These are phyloP conservation scores for Aspergillus tamarii DNA, from an alignment of 2,329 filamentous ascomycete genomes.

Conservation along the genomic window DNA sequence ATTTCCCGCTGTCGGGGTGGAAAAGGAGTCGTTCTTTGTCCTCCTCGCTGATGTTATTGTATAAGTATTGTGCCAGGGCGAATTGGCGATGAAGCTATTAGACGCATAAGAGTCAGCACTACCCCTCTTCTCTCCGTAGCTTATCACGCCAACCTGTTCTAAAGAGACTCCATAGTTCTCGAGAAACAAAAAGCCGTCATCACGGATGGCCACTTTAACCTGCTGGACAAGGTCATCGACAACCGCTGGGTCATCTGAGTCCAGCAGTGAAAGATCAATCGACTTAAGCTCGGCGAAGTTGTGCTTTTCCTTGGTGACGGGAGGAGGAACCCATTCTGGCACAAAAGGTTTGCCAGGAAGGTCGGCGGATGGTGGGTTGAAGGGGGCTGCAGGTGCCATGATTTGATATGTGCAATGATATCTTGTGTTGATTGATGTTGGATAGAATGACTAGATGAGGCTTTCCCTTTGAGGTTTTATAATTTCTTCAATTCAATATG, in stretches of 20 bases:
- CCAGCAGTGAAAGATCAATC: conserved; percentile 50
- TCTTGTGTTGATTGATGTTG: not conserved
- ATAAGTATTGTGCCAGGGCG: conserved; percentile 54
- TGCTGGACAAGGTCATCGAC: conserved; percentile 49
- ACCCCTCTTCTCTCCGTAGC: not conserved
- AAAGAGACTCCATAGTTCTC: conserved; percentile 56
- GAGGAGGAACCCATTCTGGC: conserved; percentile 49
- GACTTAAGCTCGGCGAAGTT: conserved; percentile 49
- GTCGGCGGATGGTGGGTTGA: conserved; percentile 45
- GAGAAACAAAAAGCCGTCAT: conserved; percentile 53
- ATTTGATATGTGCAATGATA: not conserved
- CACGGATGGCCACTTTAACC: conserved; percentile 47
- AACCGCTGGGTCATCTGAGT: conserved; percentile 47
- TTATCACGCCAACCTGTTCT: conserved; percentile 36
- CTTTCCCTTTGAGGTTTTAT: not conserved
- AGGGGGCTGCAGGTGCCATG: conserved; percentile 39
- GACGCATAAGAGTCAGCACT: not conserved
- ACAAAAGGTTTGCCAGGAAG: conserved; percentile 48
- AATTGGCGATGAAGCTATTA: conserved; percentile 54
- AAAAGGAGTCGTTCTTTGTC: conserved; percentile 55
- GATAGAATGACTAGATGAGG: not conserved
- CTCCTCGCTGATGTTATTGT: conserved; percentile 54
- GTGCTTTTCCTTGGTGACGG: conserved; percentile 49
- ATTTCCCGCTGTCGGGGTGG: conserved; percentile 52
- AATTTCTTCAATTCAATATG: not conserved